Evolutionary conservation across 2,329 filamentous ascomycete species (phyloP).

Genomic region (Cordyceps pruinosa): DNA sequence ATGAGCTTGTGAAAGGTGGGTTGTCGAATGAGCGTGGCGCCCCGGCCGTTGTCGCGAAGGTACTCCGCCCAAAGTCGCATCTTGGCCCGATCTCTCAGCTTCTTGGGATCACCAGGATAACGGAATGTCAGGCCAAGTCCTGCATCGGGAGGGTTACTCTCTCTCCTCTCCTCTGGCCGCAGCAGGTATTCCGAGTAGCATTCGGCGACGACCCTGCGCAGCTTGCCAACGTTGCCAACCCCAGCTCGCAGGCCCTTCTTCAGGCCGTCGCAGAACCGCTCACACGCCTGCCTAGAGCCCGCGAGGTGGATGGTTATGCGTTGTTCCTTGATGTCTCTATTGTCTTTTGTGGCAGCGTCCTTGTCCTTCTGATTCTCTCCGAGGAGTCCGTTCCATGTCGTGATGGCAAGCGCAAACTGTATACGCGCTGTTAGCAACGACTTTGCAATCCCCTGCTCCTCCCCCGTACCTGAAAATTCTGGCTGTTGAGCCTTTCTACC

Average conservation of each 20-base stretch:
- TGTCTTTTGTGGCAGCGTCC: conserved; percentile 31
- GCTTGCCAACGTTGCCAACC: conserved; percentile 79
- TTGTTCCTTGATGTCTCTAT: conserved; percentile 54
- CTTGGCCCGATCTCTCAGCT: conserved; percentile 89
- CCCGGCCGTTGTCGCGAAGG: conserved; percentile 87
- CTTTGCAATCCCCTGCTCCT: not conserved
- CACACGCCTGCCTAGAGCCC: conserved; percentile 80
- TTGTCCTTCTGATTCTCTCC: conserved; percentile 49
- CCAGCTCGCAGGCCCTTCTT: conserved; percentile 83
- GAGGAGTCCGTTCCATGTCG: conserved; percentile 79
- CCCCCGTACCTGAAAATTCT: conserved; percentile 62
- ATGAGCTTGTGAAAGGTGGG: conserved; percentile 98
- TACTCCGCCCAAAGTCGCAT: conserved; percentile 98
- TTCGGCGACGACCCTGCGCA: conserved; percentile 71
- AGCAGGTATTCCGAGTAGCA: conserved; percentile 88
- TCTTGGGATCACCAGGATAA: conserved; percentile 91
- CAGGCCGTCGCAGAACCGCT: conserved; percentile 91
- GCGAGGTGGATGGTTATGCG: conserved; percentile 88
- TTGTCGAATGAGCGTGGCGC: conserved; percentile 84
- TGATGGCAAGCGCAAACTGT: conserved; percentile 85
- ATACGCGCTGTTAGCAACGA: conserved; percentile 3
- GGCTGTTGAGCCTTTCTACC: conserved; percentile 88
- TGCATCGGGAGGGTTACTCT: conserved; percentile 64
- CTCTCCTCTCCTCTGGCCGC: conserved; percentile 55
- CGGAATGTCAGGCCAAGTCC: conserved; percentile 87